Percentiles rank a stretch among this genome's conserved stretches.
Evolutionary conservation across 257 asterid genomes (phyloP).

Genomic region (Vinca minor): DNA sequence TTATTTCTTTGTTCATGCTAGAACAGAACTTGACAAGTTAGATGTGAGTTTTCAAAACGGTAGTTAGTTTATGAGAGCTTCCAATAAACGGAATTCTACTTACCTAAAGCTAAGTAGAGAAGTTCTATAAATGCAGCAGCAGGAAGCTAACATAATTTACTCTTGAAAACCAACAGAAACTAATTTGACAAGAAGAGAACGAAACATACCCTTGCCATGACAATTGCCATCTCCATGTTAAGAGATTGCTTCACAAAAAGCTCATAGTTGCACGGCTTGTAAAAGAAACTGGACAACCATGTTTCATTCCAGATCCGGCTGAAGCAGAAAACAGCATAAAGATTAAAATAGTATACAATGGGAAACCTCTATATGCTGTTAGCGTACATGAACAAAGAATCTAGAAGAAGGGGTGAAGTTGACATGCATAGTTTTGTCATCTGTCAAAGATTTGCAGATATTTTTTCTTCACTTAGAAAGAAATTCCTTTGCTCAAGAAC

Average conservation of each 20-base stretch:
- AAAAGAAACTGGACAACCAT: conserved; percentile 89
- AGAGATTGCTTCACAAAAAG: conserved; percentile 95
- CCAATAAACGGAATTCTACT: background rate
- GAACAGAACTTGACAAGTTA: background rate
- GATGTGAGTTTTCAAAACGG: background rate
- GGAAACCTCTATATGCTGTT: background rate
- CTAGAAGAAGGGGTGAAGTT: background rate
- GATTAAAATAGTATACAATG: conserved; percentile 10
- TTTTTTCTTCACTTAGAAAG: background rate
- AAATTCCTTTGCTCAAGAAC: background rate
- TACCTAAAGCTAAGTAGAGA: background rate
- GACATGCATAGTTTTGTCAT: background rate
- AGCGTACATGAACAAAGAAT: background rate
- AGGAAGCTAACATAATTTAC: background rate
- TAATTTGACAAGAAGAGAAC: background rate
- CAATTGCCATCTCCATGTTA: conserved; percentile 95
- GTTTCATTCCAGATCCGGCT: conserved; percentile 99
- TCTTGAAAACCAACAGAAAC: conserved; percentile 1
- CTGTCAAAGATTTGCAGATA: too few species aligned
- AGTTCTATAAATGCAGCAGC: background rate
- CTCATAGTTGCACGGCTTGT: conserved; percentile 96
- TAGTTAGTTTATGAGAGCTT: background rate
- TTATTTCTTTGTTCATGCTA: background rate
- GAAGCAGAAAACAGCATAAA: conserved; percentile 27
- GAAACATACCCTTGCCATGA: conserved; percentile 81